Percentiles rank a stretch among this genome's conserved stretches.
phyloP scores from a whole-genome alignment of 2,329 filamentous ascomycete genomes.

The Sporothrix schenckii region DNA sequence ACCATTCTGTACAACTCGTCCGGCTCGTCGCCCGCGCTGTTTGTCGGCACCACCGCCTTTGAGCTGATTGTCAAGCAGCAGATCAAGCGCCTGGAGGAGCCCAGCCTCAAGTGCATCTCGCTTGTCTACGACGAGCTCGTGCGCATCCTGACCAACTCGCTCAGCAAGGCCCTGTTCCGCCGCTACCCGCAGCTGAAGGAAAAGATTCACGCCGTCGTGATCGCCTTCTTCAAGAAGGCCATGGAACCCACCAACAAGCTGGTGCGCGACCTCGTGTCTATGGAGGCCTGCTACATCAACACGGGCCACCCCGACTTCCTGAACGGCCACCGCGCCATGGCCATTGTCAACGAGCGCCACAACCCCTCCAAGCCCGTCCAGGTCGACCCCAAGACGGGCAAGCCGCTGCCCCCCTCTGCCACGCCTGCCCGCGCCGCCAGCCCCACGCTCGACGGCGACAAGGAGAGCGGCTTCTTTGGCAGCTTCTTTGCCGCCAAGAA shows the following conservation, averaged over 20 bases:
- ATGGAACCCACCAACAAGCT: constrained; percentile 99
- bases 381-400: constrained; percentile 98
- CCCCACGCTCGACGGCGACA: constrained; percentile 64
- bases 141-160: constrained; percentile 86
- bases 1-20: constrained; percentile 98
- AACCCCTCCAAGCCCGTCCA: constrained; percentile 81
- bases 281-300: constrained; percentile 98
- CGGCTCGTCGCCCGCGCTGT: constrained; percentile 93
- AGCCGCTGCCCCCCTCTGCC: constrained; percentile 70
- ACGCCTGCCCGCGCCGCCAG: constrained; percentile 74
- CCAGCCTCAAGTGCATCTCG: constrained; percentile 94
- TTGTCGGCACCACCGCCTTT: constrained; percentile 97
- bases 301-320: constrained; percentile 97
- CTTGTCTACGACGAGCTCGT: constrained; percentile 97
- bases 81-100: constrained; percentile 94
- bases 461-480: constrained; percentile 86
- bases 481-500: constrained; percentile 99
- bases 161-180: constrained; percentile 86
- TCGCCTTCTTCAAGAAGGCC: constrained; percentile 94
- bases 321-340: constrained; percentile 96
- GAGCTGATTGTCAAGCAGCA: constrained; percentile 98
- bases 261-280: constrained; percentile 85
- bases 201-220: constrained; percentile 92
- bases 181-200: constrained; percentile 95
- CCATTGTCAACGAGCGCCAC: constrained; percentile 93